Percentiles rank a stretch among this genome's conserved stretches.
Conservation (phyloP, 2,329 filamentous ascomycete species). For the Ophiocordyceps unilateralis region DNA sequence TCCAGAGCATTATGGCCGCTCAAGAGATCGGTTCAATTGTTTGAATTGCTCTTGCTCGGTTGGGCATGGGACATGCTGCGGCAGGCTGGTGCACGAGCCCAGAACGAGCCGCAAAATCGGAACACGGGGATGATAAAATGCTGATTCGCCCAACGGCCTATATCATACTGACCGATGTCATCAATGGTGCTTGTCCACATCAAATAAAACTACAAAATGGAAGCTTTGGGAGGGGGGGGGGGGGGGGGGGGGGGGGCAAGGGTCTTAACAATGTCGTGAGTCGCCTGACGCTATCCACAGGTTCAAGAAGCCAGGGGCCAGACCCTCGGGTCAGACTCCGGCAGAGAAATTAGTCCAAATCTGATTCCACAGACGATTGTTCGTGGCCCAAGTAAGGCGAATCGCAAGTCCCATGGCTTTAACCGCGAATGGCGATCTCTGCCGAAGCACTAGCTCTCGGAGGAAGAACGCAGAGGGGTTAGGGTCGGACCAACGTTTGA, state of each 20-base stretch:
- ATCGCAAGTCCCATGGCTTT: not conserved
- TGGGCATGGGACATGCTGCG: too few relatives aligned
- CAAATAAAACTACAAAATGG: not conserved
- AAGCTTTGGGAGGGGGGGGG: not conserved
- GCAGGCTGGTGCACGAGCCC: not conserved
- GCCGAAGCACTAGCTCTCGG: not conserved
- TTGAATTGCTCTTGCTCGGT: not conserved
- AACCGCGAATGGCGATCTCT: not conserved
- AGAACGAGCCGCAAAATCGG: not conserved
- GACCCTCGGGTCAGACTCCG: too few relatives aligned
- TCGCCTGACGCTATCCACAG: too few relatives aligned
- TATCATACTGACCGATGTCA: not conserved
- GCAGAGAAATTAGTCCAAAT: not conserved
- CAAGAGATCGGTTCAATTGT: too few relatives aligned
- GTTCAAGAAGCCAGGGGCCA: too few relatives aligned
- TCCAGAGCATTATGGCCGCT: not conserved
- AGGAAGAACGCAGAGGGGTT: not conserved
- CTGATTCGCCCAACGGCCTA: too few relatives aligned
- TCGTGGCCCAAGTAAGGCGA: not conserved
- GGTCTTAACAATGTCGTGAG: too few relatives aligned
- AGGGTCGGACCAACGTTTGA: not conserved
- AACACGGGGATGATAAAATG: too few relatives aligned
- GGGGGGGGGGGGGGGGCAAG: too few relatives aligned
- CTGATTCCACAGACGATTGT: too few relatives aligned
- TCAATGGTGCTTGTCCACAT: not conserved